Evolutionary conservation across 176 grass and related monocot genomes (phyloP), one percentile per base, ranked within the genome.

Genomic region (Neostapfia colusana): DNA sequence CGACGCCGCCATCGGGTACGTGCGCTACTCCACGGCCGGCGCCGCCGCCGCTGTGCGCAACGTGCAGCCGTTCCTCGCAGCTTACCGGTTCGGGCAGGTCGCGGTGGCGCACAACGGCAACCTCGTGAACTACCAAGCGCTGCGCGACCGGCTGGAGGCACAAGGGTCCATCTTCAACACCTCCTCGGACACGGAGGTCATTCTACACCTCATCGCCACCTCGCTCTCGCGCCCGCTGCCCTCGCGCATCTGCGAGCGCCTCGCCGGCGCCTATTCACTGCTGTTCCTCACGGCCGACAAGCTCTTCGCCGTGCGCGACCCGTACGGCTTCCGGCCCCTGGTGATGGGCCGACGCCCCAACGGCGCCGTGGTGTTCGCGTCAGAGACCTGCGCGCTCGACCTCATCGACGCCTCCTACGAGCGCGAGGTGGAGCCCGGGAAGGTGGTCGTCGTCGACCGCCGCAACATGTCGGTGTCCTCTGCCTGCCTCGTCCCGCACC

Each of bases 111-210:
- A 99, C 81, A 99, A 99, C 80, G 87, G 91, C 8, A 99, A 95
- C 75, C 86, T 95, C 53, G 89, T 95, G 1, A 95, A 99, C 74
- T 89, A 99, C 84, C 63, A 45, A 6, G 56, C 78, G 36, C 89
- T 99, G 60, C 89, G 86, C 17, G 64, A 67, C 73, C 74, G 57
- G 44, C 89, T 99, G 8, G 91, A 99, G 87, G 82, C 83, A 16
- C 82, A 85, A 11, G 91, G 95, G 7, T 99, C 95, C 28, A 99
- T 99, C 75, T 99, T 99, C 44, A 99, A 90, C 69, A 90, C 92
- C 49, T 80, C 89, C 24, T 99, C 95, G 16, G 91, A 99, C 84
- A 99, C 95, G 13, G 95, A 99, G 95, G 92, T 99, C 20, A 90
- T 99, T 79, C 86, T 89, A 58, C 95, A 99, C 74, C 91, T 99